Base-by-base conservation (phyloP, 2,329 filamentous ascomycete species). In the Pseudocercospora vitis region DNA sequence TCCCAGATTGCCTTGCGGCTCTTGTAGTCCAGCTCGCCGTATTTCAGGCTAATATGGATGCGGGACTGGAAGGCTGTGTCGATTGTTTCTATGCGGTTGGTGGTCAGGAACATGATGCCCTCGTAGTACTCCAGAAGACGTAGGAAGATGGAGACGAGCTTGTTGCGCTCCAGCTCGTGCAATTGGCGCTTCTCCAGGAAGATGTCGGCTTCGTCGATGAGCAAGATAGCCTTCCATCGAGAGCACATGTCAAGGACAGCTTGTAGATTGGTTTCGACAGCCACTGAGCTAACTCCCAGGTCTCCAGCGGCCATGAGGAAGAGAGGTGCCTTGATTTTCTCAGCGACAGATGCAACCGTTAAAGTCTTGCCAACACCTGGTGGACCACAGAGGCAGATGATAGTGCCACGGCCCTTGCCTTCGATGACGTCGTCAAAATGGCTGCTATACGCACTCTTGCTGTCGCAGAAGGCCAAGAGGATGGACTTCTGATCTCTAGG, bases 281-380 rank as follows among this genome's bases (percentile, higher is more conserved):
- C 63, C 0, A 62, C 52, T 0, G 75, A 71, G 29, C 74, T 68
- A 8, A 73, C 70, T 12, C 78, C 78, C 0, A 81, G 70, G 50
- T 81, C 78, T 7, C 76, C 78, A 2, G 74, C 72, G 23, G 71
- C 74, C 70, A 81, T 74, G 48, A 73, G 69, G 60, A 76, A 80
- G 0, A 82, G 67, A 1, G 79, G 79, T 1, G 75, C 74, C 26
- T 73, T 68, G 72, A 80, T 77, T 47, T 75, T 68, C 53, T 81
- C 78, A 1, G 79, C 78, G 18, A 79, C 71, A 40, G 71, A 73
- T 59, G 79, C 78, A 4, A 74, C 76, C 3, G 77, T 79, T 19
- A 78, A 62, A 0, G 79, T 82, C 66, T 82, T 82, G 11, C 79
- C 79, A 1, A 80, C 76, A 2, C 79, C 79, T 0, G 79, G 78